phyloP scores from a whole-genome alignment of 2,329 filamentous ascomycete species.

The Rutstroemia sp. region DNA sequence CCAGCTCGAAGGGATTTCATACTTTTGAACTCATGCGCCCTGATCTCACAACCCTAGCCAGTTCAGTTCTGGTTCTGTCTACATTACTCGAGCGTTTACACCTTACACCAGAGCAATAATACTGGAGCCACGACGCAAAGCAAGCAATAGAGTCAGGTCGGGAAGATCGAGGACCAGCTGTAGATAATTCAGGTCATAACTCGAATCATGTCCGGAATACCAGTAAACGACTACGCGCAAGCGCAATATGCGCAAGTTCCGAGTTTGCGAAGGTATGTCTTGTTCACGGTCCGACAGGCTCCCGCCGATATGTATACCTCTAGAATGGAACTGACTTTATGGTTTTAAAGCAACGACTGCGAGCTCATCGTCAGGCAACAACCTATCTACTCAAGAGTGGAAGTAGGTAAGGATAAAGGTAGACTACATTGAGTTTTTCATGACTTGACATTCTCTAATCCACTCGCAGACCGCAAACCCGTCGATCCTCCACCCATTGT shows the following conservation, averaged over 20 bases:
- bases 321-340: slow-evolving; percentile 20
- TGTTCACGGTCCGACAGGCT: background rate
- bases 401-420: slow-evolving; percentile 71
- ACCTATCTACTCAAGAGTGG: slow-evolving; percentile 59
- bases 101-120: background rate
- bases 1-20: background rate
- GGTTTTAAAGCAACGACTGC: slow-evolving; percentile 42
- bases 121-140: background rate
- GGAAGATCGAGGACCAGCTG: slow-evolving; percentile 5
- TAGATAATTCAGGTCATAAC: background rate
- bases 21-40: slow-evolving; percentile 1
- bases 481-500: slow-evolving; percentile 84
- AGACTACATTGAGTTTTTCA: slow-evolving; percentile 16
- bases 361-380: slow-evolving; percentile 56
- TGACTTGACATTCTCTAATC: slow-evolving; percentile 2
- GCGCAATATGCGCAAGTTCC: slow-evolving; percentile 18
- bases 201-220: slow-evolving; percentile 15
- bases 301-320: background rate
- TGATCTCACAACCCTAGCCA: background rate
- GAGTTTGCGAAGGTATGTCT: slow-evolving; percentile 20
- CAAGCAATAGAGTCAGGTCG: background rate
- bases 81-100: slow-evolving; percentile 1
- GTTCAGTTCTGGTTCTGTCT: slow-evolving; percentile 4
- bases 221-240: slow-evolving; percentile 23
- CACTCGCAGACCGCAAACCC: slow-evolving; percentile 63